Evolutionary conservation across 495 filamentous ascomycete species (phyloP), one percentile per base, ranked within the genome.

Genomic region (Trichoderma asperelloides): DNA sequence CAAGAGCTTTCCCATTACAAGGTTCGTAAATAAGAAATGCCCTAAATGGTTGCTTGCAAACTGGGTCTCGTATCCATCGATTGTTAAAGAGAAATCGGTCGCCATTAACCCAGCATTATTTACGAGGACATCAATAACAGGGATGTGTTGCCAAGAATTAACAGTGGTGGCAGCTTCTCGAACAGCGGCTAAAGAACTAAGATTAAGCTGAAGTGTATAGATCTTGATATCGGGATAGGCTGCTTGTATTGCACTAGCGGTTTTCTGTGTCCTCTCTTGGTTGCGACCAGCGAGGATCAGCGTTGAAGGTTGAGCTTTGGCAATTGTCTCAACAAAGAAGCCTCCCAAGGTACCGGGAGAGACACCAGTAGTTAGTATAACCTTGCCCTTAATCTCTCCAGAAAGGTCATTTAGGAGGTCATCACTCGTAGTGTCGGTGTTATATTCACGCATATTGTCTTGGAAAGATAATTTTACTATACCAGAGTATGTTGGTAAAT

Each of bases 31-130:
- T 6, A 92, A 78, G 47, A 84, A 86, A 70, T 88, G 89, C 0
- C 87, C 88, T 37, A 92, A 68, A 71, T 92, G 84, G 69, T 92
- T 93, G 1, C 85, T 88, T n/a, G 83, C 87, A 67, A 91, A 86
- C 67, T 90, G 86, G 47, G 84, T 81, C 71, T 93, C 89, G 69
- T 85, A 84, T 6, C 89, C 87, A 11, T 91, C 86, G 3, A 78
- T 71, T 0, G 87, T 87, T 1, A 77, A 69, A 0, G 72, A 70
- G 11, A 71, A 77, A 0, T 83, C 78, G 8, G 80, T 67, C 0
- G 78, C 85, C 85, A 90, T 88, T 68, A 89, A 81, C 41, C 88
- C 89, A 3, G 89, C 89, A 70, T 92, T 93, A 74, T 86, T 84
- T 41, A 92, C 78, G 1, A 94, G 76, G 33, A 87, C 73, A 66